Conservation (phyloP, 441 rosid genomes). For the Erodium moschatum region DNA sequence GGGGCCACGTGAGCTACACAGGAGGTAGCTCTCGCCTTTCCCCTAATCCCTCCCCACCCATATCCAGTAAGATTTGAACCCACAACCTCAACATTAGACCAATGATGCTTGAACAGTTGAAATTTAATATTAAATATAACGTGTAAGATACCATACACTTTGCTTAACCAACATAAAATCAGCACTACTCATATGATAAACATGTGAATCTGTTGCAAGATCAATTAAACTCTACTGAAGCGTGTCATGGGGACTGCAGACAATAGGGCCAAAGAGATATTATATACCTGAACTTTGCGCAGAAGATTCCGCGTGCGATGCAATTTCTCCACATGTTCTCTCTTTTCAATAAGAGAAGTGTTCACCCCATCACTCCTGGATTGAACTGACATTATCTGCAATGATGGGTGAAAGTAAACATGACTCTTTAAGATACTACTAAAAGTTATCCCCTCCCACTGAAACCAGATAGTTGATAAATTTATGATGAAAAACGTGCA, state of each 20-base stretch:
- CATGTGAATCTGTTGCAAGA: neutral
- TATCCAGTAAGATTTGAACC: too few relatives aligned
- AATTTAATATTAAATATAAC: neutral
- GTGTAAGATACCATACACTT: neutral
- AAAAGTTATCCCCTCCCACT: neutral
- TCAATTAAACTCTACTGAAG: neutral
- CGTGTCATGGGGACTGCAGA: neutral
- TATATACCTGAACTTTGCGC: conserved; percentile 86
- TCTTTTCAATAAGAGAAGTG: conserved; percentile 78
- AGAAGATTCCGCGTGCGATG: conserved; percentile 89
- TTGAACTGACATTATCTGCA: conserved; percentile 90
- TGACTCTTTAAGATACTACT: conserved; percentile 10
- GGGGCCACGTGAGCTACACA: too few relatives aligned
- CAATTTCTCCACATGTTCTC: conserved; percentile 92
- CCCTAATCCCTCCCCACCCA: too few relatives aligned
- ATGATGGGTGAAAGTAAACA: conserved; percentile 14
- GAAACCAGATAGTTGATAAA: neutral
- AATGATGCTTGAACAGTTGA: neutral
- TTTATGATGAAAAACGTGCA: neutral
- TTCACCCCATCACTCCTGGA: conserved; percentile 95
- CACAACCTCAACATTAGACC: too few relatives aligned
- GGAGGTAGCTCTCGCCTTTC: too few relatives aligned
- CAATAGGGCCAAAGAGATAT: neutral
- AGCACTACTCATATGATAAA: neutral
- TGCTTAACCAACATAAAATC: conserved; percentile 13